A percentile compares a stretch with the other conserved stretches of the same genome.
Evolutionary conservation across 108 stramenopile species (phyloP).

Genomic region (Skeletonema grethae): DNA sequence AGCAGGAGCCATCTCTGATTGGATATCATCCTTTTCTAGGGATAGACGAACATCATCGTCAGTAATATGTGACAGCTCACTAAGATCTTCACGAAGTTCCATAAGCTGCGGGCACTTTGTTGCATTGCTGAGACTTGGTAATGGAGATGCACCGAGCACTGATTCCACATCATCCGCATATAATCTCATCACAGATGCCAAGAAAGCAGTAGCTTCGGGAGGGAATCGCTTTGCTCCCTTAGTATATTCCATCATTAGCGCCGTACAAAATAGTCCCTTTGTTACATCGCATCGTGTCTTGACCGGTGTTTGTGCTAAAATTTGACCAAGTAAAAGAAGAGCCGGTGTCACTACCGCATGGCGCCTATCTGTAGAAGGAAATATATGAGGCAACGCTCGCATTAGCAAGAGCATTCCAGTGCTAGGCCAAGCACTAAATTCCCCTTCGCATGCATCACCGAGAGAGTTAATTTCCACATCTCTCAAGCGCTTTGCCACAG

Average conservation of each 20-base stretch:
- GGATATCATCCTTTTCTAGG: constrained; percentile 61
- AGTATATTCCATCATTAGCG: constrained; percentile 82
- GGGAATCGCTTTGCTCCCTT: constrained; percentile 77
- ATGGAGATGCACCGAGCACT: constrained; percentile 22
- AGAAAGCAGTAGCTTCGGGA: constrained; percentile 87
- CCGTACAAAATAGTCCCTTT: constrained; percentile 76
- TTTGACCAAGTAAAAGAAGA: constrained; percentile 81
- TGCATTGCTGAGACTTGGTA: constrained; percentile 62
- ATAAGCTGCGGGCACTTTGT: constrained; percentile 20
- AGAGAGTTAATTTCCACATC: constrained; percentile 59
- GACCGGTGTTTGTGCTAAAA: constrained; percentile 84
- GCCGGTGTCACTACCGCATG: constrained; percentile 91
- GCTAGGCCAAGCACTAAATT: constrained; percentile 83
- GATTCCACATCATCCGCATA: constrained; percentile 61
- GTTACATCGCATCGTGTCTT: constrained; percentile 67
- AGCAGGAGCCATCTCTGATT: constrained; percentile 18
- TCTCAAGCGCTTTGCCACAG: constrained; percentile 83
- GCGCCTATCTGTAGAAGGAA: constrained; percentile 88
- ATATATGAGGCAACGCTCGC: constrained; percentile 85
- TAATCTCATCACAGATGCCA: constrained; percentile 64
- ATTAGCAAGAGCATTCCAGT: constrained; percentile 83
- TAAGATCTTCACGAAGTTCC: constrained; percentile 22
- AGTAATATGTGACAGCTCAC: constrained; percentile 4
- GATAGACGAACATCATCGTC: constrained; percentile 33
- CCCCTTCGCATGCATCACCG: constrained; percentile 57